A percentile compares a stretch with the other conserved stretches of the same genome.
These are phyloP conservation scores for Boletus pseudopeckii DNA, from an alignment of 768 basidiomycete genomes.

Conservation along the genomic window DNA sequence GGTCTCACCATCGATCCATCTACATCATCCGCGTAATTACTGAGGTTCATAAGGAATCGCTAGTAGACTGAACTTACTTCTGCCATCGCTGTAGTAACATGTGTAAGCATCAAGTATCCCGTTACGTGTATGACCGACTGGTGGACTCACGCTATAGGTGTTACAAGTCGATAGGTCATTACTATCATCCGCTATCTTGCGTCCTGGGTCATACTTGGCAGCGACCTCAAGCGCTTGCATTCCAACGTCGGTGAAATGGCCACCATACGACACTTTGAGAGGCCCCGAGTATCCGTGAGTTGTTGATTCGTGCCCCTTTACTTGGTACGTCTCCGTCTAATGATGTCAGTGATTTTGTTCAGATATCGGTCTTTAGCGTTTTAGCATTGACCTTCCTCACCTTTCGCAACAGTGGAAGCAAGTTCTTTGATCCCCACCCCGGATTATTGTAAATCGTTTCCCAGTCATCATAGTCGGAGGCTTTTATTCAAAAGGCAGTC, in stretches of 20 bases:
- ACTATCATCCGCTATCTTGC: constrained; percentile 41
- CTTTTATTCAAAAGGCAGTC: neutral
- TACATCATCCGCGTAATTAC: constrained; percentile 16
- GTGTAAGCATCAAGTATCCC: neutral
- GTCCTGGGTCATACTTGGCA: constrained; percentile 43
- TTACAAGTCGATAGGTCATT: constrained; percentile 44
- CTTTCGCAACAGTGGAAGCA: constrained; percentile 26
- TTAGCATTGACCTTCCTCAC: constrained; percentile 1
- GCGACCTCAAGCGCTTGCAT: constrained; percentile 47
- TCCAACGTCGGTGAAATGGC: constrained; percentile 38
- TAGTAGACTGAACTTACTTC: constrained; percentile 36
- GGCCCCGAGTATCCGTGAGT: constrained; percentile 25
- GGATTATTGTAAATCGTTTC: constrained; percentile 7
- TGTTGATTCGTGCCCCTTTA: constrained; percentile 12
- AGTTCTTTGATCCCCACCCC: constrained; percentile 28
- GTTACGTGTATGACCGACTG: neutral
- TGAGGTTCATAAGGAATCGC: neutral
- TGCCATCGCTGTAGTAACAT: constrained; percentile 43
- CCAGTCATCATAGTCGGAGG: constrained; percentile 52
- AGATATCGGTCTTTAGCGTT: too few relatives aligned
- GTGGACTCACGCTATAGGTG: constrained; percentile 45
- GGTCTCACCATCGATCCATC: constrained; percentile 50
- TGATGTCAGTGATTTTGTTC: neutral
- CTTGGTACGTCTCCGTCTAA: constrained; percentile 23
- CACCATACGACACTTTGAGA: constrained; percentile 24